phyloP scores from a whole-genome alignment of 805 yeast genomes.

The Sungouiella blattae region DNA sequence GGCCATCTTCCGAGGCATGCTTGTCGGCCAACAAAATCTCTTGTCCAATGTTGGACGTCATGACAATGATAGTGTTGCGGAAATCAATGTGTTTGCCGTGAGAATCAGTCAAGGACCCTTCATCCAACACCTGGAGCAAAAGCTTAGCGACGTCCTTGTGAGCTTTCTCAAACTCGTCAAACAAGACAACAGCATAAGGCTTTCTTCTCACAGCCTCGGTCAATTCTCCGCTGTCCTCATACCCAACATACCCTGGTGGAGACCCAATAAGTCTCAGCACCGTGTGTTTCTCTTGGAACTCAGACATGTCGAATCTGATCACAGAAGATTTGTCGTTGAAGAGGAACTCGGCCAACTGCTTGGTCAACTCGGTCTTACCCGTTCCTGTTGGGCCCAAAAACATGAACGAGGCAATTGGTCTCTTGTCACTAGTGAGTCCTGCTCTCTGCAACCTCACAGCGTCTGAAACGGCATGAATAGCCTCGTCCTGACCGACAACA shows the following conservation, averaged over 20 bases:
- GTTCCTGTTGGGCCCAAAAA: constrained; percentile 98
- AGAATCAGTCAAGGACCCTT: constrained; percentile 90
- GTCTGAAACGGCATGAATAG: constrained; percentile 82
- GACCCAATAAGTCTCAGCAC: constrained; percentile 92
- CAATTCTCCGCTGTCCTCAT: constrained; percentile 92
- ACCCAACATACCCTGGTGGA: constrained; percentile 97
- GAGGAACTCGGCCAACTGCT: constrained; percentile 85
- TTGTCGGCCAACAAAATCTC: constrained; percentile 73
- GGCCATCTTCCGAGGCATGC: constrained; percentile 55
- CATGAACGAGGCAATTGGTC: constrained; percentile 96
- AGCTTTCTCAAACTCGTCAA: constrained; percentile 97
- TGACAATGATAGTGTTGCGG: constrained; percentile 89
- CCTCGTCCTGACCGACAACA: constrained; percentile 95
- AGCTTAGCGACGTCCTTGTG: constrained; percentile 93
- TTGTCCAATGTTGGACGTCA: constrained; percentile 97
- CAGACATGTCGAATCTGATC: constrained; percentile 95
- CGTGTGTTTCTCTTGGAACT: constrained; percentile 92
- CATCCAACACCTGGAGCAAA: constrained; percentile 88
- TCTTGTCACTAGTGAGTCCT: constrained; percentile 87
- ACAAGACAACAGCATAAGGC: constrained; percentile 88
- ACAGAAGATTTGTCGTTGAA: constrained; percentile 87
- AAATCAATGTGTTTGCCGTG: constrained; percentile 94
- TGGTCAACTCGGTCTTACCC: constrained; percentile 94
- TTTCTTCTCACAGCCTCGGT: constrained; percentile 95
- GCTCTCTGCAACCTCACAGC: constrained; percentile 97